Percentiles rank a stretch among this genome's conserved stretches.
Conservation (phyloP, 768 basidiomycete genomes). For the Xerocomellus dryophilus region DNA sequence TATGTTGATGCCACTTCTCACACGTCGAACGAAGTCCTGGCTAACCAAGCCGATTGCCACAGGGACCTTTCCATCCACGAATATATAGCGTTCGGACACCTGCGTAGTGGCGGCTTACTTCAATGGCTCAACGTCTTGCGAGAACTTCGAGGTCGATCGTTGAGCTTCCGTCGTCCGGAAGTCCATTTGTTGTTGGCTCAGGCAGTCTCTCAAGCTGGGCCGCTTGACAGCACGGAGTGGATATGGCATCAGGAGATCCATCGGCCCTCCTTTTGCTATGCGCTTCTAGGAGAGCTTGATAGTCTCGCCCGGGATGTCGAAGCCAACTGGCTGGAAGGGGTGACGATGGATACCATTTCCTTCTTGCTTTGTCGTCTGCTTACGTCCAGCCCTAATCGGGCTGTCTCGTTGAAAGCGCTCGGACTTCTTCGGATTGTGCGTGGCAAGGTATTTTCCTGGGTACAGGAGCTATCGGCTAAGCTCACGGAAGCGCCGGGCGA, state of each 20-base stretch:
- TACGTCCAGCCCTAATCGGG: constrained; percentile 15
- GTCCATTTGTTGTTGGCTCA: constrained; percentile 44
- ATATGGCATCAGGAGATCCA: constrained; percentile 43
- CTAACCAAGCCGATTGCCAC: constrained; percentile 42
- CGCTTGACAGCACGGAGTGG: constrained; percentile 9
- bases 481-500: constrained; percentile 14
- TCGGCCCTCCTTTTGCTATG: constrained; percentile 31
- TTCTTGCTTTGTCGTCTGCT: constrained; percentile 38
- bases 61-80: constrained; percentile 42
- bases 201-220: constrained; percentile 43
- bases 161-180: constrained; percentile 39
- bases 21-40: constrained; percentile 42
- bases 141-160: constrained; percentile 36
- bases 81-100: constrained; percentile 39
- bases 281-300: constrained; percentile 37
- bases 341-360: constrained; percentile 33
- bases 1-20: constrained; percentile 36
- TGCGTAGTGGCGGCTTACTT: constrained; percentile 42
- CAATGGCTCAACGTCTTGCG: constrained; percentile 51
- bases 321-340: constrained; percentile 41
- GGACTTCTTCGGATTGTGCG: constrained; percentile 34
- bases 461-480: constrained; percentile 29
- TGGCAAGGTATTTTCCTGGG: constrained; percentile 35
- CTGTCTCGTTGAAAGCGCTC: constrained; percentile 18
- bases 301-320: constrained; percentile 34